Conservation (phyloP, 768 basidiomycete genomes). For the Lepiota brunneoincarnata region DNA sequence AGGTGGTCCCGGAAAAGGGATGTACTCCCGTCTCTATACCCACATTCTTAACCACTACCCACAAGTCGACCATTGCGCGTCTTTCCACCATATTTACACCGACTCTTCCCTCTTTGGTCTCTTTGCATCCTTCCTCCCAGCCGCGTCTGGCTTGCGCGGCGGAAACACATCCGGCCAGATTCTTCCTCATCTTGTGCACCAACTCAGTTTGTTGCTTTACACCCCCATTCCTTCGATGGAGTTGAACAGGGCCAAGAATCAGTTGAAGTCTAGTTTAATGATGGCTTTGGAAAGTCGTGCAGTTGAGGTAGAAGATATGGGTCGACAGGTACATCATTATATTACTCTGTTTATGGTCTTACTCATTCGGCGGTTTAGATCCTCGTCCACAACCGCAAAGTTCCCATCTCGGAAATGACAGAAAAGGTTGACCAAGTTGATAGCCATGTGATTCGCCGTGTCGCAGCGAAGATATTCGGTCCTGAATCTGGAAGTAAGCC, state of each 20-base stretch:
- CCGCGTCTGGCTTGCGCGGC: slow-evolving; percentile 49
- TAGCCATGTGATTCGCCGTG: slow-evolving; percentile 65
- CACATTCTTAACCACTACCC: slow-evolving; percentile 94
- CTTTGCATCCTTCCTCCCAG: slow-evolving; percentile 80
- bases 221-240: slow-evolving; percentile 63
- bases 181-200: slow-evolving; percentile 82
- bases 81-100: slow-evolving; percentile 97
- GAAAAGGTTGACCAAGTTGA: slow-evolving; percentile 79
- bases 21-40: slow-evolving; percentile 97
- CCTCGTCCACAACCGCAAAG: slow-evolving; percentile 81
- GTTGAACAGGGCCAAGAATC: slow-evolving; percentile 88
- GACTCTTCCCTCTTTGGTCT: slow-evolving; percentile 94
- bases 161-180: slow-evolving; percentile 70
- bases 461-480: slow-evolving; percentile 75
- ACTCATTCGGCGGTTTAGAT: slow-evolving; percentile 41
- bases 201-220: slow-evolving; percentile 80
- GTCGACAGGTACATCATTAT: slow-evolving; percentile 63
- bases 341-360: neutral
- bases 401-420: slow-evolving; percentile 90
- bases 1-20: slow-evolving; percentile 98
- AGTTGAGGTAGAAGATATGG: slow-evolving; percentile 86
- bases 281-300: slow-evolving; percentile 92
- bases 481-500: slow-evolving; percentile 59
- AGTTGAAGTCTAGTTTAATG: slow-evolving; percentile 87
- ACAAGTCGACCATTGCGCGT: slow-evolving; percentile 91